Evolutionary conservation across 164 flowering plant species (phyloP).

Genomic region (Umbilicus rupestris): DNA sequence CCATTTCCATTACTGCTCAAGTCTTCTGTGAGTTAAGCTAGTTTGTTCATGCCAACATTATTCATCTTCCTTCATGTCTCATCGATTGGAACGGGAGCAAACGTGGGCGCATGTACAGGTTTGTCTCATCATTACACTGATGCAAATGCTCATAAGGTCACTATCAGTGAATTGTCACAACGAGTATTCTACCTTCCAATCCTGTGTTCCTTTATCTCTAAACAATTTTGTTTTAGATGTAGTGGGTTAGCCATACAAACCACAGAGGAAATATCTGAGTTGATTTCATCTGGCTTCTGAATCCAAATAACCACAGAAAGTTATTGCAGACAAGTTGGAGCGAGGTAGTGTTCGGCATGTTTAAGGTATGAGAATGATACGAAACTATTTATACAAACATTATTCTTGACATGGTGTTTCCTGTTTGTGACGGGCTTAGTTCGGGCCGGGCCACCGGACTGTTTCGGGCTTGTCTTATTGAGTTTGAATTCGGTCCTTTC

Average conservation of each 20-base stretch:
- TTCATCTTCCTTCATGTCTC: constrained; percentile 3
- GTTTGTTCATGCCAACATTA: neutral
- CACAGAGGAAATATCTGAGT: constrained; percentile 95
- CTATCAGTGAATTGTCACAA: neutral
- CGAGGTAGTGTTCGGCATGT: constrained; percentile 83
- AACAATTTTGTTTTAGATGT: constrained; percentile 13
- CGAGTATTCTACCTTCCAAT: too few species aligned
- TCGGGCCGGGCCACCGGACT: too few species aligned
- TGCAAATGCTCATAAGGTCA: constrained; percentile 89
- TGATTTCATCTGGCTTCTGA: constrained; percentile 97
- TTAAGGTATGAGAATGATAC: constrained; percentile 46
- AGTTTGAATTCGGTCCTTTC: too few species aligned
- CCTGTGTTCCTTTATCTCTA: neutral
- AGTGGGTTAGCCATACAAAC: constrained; percentile 98
- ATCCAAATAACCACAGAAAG: constrained; percentile 60
- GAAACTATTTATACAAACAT: too few species aligned
- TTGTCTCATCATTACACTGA: constrained; percentile 91
- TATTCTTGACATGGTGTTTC: too few species aligned
- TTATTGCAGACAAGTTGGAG: constrained; percentile 81
- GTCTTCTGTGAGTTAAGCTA: neutral
- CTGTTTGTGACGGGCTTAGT: too few species aligned
- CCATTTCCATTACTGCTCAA: constrained; percentile 3
- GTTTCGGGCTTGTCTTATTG: too few species aligned
- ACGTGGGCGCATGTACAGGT: constrained; percentile 92
- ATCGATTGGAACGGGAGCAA: constrained; percentile 99